Percentiles rank a stretch among this genome's conserved stretches.
These are phyloP conservation scores for Blastocystis hominis DNA, from an alignment of 352 stramenopile species.

Conservation along the genomic window DNA sequence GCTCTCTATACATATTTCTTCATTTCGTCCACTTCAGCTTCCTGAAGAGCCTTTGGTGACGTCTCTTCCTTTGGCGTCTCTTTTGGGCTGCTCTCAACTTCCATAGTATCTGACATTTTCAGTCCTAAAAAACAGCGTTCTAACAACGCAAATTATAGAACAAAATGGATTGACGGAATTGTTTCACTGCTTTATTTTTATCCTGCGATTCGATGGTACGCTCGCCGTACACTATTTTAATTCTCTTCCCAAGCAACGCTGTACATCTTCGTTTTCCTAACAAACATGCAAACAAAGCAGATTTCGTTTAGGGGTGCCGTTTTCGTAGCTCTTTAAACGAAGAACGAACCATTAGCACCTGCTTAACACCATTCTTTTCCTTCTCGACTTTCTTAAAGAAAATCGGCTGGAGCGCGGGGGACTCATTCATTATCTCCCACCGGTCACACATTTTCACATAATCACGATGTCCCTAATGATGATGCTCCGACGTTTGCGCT, in stretches of 20 bases:
- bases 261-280: background rate
- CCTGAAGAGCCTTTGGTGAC: background rate
- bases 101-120: background rate
- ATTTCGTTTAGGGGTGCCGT: background rate
- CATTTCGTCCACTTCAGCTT: slow-evolving; percentile 37
- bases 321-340: background rate
- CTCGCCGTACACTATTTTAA: no score
- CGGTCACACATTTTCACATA: slow-evolving; percentile 49
- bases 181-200: background rate
- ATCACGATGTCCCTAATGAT: slow-evolving; percentile 11
- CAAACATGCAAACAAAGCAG: background rate
- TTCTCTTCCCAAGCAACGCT: no score
- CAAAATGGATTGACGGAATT: no score
- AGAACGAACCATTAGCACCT: slow-evolving; percentile 8
- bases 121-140: background rate
- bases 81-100: slow-evolving; percentile 3
- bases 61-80: background rate
- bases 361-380: background rate
- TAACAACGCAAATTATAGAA: background rate
- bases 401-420: slow-evolving; percentile 17
- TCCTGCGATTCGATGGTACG: background rate
- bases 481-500: background rate
- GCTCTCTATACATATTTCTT: slow-evolving; percentile 39
- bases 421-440: slow-evolving; percentile 33
- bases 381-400: slow-evolving; percentile 4